Evolutionary conservation across 2,329 filamentous ascomycete genomes (phyloP).

Genomic region (Pestalotiopsis sp.): DNA sequence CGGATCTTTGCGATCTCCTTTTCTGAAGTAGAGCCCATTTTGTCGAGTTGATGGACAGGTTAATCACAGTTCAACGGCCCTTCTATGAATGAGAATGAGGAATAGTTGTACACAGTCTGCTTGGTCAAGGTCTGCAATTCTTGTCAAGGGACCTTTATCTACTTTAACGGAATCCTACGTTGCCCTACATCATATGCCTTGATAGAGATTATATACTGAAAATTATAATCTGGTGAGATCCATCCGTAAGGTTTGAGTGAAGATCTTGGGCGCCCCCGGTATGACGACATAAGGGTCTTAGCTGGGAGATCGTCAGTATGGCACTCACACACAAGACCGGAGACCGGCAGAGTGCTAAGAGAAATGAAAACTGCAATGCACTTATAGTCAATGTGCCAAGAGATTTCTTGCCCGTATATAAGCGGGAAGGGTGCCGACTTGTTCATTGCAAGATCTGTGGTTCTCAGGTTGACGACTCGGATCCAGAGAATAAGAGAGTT

Average conservation of each 20-base stretch:
- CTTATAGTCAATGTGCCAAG: not conserved
- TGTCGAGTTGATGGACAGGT: not conserved
- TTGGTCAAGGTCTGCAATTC: not conserved
- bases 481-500: not conserved
- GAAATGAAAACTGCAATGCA: not conserved
- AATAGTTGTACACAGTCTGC: not conserved
- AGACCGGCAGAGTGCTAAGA: not conserved
- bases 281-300: not conserved
- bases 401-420: not conserved
- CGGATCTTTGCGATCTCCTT: conserved; percentile 18
- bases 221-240: not conserved
- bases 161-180: not conserved
- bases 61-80: not conserved
- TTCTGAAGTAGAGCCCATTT: not conserved
- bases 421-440: not conserved
- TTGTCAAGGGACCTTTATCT: not conserved
- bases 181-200: not conserved
- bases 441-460: not conserved
- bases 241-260: not conserved
- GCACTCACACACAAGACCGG: not conserved
- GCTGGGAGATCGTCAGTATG: not conserved
- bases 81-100: not conserved
- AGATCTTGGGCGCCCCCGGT: not conserved
- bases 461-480: not conserved
- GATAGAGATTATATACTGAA: not conserved